Base-by-base conservation (phyloP, 352 stramenopile species). In the Peronosclerospora sorghi region DNA sequence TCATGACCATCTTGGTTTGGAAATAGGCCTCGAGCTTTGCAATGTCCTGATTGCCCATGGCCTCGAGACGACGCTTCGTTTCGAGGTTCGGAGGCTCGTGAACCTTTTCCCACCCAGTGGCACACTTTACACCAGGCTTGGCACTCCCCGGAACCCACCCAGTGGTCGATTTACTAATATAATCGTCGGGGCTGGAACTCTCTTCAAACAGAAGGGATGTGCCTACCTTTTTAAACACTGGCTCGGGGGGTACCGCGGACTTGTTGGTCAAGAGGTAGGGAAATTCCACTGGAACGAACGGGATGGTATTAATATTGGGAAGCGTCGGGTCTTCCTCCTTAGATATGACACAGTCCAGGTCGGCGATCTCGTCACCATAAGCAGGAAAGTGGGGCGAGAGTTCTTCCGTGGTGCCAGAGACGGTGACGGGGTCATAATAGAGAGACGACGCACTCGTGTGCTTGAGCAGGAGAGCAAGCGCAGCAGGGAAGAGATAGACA, bases 401-500 rank as follows among this genome's bases (percentile, higher is more conserved):
- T 28, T 55, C n/a, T 3, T 43, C 26, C 14, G 35, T 38, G 9
- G 45, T 51, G 17, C 19, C 34, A 17, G 40, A 32, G 1, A 32
- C 30, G 10, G 45, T 44, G 27, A 48, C 45, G 0, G 50, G 35
- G 7, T 26, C 45, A 20, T 48, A 64, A 38, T 50, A 54, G 6
- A 64, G 15, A 9, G 55, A 64, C 1, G 38, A 43, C 0, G 49
- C 51, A 4, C 32, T 6, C 0, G 45, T 24, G 8, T 50, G 45
- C 32, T 64, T n/a, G 4, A 36, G 38, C 19, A 54, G 45, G 27
- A 39, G 23, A 15, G 35, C 51, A 0, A 65, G 19, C 23, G 46
- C 51, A 14, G 56, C 51, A 8, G 56, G 41, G 37, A 65, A 30
- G n/a, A 61, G 56, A 35, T 58, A 65, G 2, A 38, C 47, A 42